phyloP scores from a whole-genome alignment of 176 grass and related monocot genomes.

The Raddia distichophylla region DNA sequence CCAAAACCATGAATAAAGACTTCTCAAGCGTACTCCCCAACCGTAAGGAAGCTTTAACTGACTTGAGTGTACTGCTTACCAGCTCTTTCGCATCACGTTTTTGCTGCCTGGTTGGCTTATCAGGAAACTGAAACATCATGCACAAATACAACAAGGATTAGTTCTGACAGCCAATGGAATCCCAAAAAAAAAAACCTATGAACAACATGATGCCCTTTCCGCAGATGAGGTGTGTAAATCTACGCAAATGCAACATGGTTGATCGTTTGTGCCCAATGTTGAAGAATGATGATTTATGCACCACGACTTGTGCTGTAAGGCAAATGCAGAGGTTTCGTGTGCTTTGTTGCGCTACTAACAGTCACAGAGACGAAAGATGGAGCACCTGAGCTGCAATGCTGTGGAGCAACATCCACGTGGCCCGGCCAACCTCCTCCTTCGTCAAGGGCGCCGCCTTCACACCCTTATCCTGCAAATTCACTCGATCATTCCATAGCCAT shows the following conservation, averaged over 20 bases:
- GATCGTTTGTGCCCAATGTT: not conserved
- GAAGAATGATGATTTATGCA: not conserved
- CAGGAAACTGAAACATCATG: constrained; percentile 71
- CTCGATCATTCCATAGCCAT: constrained; percentile 19
- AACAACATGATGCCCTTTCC: not conserved
- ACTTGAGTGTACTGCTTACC: constrained; percentile 48
- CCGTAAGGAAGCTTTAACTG: not conserved
- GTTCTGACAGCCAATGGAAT: not conserved
- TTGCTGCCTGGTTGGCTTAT: constrained; percentile 85
- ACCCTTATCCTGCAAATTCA: constrained; percentile 61
- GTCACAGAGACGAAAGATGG: constrained; percentile 51
- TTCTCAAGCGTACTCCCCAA: not conserved
- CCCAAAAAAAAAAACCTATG: not conserved
- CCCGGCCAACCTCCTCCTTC: constrained; percentile 83
- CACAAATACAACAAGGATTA: not conserved
- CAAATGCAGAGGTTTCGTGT: constrained; percentile 1
- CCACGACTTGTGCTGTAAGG: not conserved
- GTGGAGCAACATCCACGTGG: constrained; percentile 95
- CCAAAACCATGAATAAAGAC: not conserved
- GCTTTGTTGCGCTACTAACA: constrained; percentile 2
- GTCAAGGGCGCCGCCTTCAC: constrained; percentile 61
- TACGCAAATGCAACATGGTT: not conserved
- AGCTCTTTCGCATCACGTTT: constrained; percentile 86
- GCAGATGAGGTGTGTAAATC: not conserved
- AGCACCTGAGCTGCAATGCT: constrained; percentile 83